Base-by-base conservation (phyloP, 768 basidiomycete species). In the Pulveroboletus sp. region DNA sequence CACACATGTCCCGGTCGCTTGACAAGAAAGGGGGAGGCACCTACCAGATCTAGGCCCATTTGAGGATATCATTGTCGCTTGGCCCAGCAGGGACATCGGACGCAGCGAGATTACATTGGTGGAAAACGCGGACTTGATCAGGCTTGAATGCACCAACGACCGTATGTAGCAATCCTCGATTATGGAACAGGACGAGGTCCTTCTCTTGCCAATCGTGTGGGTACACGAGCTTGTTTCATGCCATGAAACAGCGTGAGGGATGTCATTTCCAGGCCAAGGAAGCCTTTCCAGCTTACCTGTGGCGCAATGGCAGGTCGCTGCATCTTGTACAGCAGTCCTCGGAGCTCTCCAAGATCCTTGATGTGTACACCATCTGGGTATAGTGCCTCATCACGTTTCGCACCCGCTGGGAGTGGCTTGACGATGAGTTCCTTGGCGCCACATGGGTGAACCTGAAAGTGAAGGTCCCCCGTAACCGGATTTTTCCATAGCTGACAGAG, bases 361-460 rank as follows among this genome's bases (percentile, higher is more conserved):
- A 96, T 60, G 59, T 82, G 80, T 1, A 77, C 84, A 8, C 93
- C 93, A 53, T 93, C 84, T 5, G 93, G 93, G 69, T 84, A 93
- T 1, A 93, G 72, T 4, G 88, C 83, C 0, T 75, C 82, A 37
- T 82, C 76, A 9, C 77, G 74, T 26, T 69, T 69, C 0, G 79
- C 77, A 21, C 78, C 78, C 39, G 69, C 73, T 0, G 89, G 88
- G 0, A 94, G 76, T 14, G 91, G 81, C n/a, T 79, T 79, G 56
- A 96, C 71, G 47, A 84, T 54, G 28, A 94, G 75, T 57, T 86
- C 81, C 26, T n/a, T 24, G 1, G 68, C 81, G 28, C 82, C 91
- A 57, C 86, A 89, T 5, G 89, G 92, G 64, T 95, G 93, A 5
- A 95, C 93, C 63, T 97, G 82, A 71, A 94, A 84, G 64, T 94